Evolutionary conservation across 179 eudicot species (phyloP).

Genomic region (Beta macrorhiza): DNA sequence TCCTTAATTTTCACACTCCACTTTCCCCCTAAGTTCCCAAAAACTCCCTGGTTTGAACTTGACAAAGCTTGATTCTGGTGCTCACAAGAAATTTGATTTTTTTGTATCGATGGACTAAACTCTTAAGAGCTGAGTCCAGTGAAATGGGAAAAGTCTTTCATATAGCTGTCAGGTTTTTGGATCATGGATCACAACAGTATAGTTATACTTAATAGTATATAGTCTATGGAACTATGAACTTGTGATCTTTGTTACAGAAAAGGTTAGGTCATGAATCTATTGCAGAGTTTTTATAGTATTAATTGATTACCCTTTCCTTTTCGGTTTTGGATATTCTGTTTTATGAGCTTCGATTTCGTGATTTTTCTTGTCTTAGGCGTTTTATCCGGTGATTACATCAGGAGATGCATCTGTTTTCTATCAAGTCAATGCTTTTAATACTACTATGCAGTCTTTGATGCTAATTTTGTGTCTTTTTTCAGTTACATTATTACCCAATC

Average conservation of each 20-base stretch:
- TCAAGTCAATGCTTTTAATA: background rate
- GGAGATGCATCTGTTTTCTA: background rate
- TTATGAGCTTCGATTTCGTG: background rate
- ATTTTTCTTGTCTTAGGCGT: background rate
- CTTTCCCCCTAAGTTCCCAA: too few relatives aligned
- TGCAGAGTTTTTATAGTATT: background rate
- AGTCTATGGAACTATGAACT: background rate
- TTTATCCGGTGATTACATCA: conserved; percentile 1
- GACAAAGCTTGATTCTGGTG: background rate
- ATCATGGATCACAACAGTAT: background rate
- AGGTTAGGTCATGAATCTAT: background rate
- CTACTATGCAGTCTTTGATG: background rate
- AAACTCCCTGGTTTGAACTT: too few relatives aligned
- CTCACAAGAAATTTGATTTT: background rate
- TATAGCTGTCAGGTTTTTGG: background rate
- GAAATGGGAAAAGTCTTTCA: background rate
- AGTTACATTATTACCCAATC: background rate
- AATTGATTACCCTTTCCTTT: too few relatives aligned
- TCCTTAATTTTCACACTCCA: too few relatives aligned
- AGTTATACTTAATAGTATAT: background rate
- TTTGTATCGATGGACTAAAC: background rate
- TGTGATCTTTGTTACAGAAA: conserved; percentile 1
- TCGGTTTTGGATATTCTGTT: background rate
- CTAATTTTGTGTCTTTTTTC: background rate
- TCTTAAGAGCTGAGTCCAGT: background rate